phyloP scores from a whole-genome alignment of 2,329 filamentous ascomycete species.

The Trichoderma semiorbis region DNA sequence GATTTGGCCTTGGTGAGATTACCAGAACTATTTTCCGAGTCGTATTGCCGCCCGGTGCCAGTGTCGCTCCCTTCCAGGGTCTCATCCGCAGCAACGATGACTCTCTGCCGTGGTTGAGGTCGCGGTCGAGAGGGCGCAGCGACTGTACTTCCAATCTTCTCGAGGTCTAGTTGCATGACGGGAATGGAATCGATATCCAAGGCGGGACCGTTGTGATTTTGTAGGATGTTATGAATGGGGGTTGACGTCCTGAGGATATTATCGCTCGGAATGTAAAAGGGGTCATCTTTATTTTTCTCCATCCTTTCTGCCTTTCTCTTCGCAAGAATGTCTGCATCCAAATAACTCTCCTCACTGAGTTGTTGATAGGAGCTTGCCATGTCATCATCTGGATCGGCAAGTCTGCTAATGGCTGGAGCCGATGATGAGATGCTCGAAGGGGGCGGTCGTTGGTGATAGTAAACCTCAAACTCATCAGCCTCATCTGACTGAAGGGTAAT shows the following conservation, averaged over 20 bases:
- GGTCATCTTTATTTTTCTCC: constrained; percentile 86
- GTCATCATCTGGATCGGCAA: constrained; percentile 51
- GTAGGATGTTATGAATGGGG: constrained; percentile 73
- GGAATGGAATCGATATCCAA: constrained; percentile 93
- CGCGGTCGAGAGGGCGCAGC: constrained; percentile 33
- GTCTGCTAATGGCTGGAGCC: constrained; percentile 51
- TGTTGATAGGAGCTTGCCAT: constrained; percentile 55
- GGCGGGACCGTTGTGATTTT: constrained; percentile 69
- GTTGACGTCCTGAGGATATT: constrained; percentile 63
- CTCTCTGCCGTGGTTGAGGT: constrained; percentile 52
- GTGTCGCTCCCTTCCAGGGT: constrained; percentile 56
- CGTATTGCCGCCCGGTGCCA: constrained; percentile 47
- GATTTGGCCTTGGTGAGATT: constrained; percentile 46
- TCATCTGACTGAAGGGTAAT: constrained; percentile 49
- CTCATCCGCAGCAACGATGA: constrained; percentile 71
- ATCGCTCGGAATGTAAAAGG: constrained; percentile 77
- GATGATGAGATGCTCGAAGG: constrained; percentile 50
- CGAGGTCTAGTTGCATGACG: constrained; percentile 86
- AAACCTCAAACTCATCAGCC: constrained; percentile 64
- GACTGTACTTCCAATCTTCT: constrained; percentile 39
- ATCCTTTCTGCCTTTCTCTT: constrained; percentile 70
- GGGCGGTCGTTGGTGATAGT: constrained; percentile 58
- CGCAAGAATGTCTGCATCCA: constrained; percentile 71
- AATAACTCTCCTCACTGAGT: constrained; percentile 59
- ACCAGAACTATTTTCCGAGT: constrained; percentile 53